Evolutionary conservation across 257 asterid genomes (phyloP).

Genomic region (Solanum chiquidenum): DNA sequence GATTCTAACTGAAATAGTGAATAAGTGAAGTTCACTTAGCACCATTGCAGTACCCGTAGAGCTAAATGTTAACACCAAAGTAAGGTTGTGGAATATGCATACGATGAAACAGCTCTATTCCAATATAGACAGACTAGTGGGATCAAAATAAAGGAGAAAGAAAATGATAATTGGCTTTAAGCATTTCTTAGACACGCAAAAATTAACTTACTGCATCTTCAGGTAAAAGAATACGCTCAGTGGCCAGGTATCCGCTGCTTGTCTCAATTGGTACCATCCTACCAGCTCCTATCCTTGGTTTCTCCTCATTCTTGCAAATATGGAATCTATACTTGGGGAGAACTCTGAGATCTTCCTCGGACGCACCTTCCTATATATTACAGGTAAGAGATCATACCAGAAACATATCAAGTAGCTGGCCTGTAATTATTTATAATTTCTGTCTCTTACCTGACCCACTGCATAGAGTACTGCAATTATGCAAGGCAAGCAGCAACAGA

Average conservation of each 20-base stretch:
- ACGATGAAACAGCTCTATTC: neutral
- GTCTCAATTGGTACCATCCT: slow-evolving; percentile 73
- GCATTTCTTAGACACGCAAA: neutral
- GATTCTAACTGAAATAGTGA: neutral
- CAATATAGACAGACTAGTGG: neutral
- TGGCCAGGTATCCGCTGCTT: slow-evolving; percentile 46
- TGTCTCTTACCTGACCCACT: slow-evolving; percentile 71
- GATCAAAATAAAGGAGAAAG: neutral
- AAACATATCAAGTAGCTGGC: neutral
- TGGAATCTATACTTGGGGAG: slow-evolving; percentile 78
- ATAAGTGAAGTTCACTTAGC: neutral
- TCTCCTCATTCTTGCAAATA: slow-evolving; percentile 49
- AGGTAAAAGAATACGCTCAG: slow-evolving; percentile 59
- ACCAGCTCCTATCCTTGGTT: slow-evolving; percentile 47
- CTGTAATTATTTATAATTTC: neutral
- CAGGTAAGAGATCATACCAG: neutral
- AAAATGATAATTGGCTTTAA: neutral
- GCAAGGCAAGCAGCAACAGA: slow-evolving; percentile 99
- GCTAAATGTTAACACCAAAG: neutral
- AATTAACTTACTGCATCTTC: slow-evolving; percentile 81
- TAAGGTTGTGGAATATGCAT: neutral
- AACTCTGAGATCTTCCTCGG: slow-evolving; percentile 79
- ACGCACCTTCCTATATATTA: slow-evolving; percentile 79
- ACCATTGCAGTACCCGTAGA: neutral
- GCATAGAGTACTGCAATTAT: slow-evolving; percentile 95